phyloP scores from a whole-genome alignment of 83 land plant species.

The Picea engelmannii region DNA sequence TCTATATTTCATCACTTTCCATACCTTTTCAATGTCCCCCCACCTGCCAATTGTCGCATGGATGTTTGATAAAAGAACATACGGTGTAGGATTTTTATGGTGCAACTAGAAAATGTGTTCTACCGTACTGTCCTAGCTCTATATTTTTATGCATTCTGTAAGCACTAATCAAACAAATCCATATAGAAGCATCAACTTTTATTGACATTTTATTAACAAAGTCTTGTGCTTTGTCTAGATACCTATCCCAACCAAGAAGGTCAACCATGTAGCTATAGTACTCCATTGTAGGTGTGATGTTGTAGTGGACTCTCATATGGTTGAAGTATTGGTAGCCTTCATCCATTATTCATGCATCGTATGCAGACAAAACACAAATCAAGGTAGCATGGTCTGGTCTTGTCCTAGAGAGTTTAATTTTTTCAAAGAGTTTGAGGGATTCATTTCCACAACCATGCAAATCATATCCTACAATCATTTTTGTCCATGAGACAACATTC shows the following conservation, averaged over 20 bases:
- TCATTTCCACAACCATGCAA: neutral
- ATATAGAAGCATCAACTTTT: neutral
- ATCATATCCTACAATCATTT: conserved; percentile 8
- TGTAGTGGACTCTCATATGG: neutral
- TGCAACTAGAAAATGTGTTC: neutral
- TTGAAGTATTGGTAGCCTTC: neutral
- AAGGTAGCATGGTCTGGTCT: neutral
- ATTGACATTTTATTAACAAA: neutral
- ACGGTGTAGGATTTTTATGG: neutral
- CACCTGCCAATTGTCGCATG: neutral
- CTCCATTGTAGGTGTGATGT: neutral
- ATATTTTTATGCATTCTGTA: neutral
- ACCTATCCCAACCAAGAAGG: neutral
- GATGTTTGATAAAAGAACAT: neutral
- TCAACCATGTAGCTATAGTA: neutral
- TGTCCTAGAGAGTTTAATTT: neutral
- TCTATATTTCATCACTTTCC: too few relatives aligned
- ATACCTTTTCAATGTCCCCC: too few relatives aligned
- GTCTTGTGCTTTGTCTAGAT: neutral
- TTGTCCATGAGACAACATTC: neutral
- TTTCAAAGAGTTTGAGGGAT: neutral
- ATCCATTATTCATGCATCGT: neutral
- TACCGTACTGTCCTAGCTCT: neutral
- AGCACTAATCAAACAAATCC: conserved; percentile 2
- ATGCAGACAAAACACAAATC: neutral